phyloP scores from a whole-genome alignment of 2,329 filamentous ascomycete species.

The Pseudogymnoascus sp. region DNA sequence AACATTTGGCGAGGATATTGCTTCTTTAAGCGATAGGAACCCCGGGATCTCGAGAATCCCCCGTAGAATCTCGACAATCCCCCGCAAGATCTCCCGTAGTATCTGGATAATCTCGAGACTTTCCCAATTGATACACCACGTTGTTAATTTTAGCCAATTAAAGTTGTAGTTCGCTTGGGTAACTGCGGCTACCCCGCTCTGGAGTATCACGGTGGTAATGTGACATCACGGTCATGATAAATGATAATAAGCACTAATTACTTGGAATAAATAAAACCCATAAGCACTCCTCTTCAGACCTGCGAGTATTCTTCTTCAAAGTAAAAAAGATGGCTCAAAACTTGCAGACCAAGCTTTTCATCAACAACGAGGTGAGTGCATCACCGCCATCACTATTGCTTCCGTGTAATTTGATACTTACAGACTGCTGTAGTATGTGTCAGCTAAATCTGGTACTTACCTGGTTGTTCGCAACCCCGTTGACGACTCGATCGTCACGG shows the following conservation, averaged over 20 bases:
- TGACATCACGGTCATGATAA: background rate
- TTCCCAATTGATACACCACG: background rate
- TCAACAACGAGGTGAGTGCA: constrained; percentile 36
- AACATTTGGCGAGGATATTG: background rate
- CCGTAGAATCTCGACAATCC: too few relatives aligned
- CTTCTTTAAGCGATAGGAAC: background rate
- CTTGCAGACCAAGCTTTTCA: constrained; percentile 31
- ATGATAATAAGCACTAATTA: background rate
- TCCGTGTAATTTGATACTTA: background rate
- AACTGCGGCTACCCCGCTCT: background rate
- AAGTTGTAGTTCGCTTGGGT: background rate
- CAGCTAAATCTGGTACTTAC: constrained; percentile 11
- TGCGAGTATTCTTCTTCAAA: background rate
- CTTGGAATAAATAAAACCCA: background rate
- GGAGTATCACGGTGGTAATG: too few relatives aligned
- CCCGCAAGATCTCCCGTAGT: too few relatives aligned
- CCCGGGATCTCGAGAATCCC: background rate
- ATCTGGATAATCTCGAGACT: background rate
- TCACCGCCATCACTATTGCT: background rate
- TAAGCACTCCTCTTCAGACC: background rate
- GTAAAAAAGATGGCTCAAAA: background rate
- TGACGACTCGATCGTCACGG: constrained; percentile 37
- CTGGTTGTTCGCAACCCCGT: constrained; percentile 32
- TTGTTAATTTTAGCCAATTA: background rate
- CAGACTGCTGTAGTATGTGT: constrained; percentile 11